Evolutionary conservation across 2,329 filamentous ascomycete genomes (phyloP).

Genomic region (Pseudogymnoascus sp.): DNA sequence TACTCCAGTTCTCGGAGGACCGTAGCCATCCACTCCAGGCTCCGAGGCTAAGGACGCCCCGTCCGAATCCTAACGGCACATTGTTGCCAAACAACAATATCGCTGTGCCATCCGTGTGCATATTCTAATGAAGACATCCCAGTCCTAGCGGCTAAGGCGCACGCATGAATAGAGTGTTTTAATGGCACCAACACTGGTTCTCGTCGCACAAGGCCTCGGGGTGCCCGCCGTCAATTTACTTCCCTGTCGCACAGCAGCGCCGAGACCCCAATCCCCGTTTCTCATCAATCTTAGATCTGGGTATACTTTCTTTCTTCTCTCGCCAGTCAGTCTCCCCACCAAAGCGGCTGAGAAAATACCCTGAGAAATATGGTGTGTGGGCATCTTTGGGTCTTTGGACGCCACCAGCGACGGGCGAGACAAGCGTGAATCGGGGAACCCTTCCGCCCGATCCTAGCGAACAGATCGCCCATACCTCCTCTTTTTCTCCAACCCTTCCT

Average conservation of each 20-base stretch:
- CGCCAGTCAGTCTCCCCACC: background rate
- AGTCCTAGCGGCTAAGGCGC: background rate
- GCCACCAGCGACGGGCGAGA: background rate
- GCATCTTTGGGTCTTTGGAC: background rate
- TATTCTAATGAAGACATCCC: background rate
- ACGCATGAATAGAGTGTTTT: background rate
- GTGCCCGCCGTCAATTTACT: background rate
- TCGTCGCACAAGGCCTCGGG: background rate
- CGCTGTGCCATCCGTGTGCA: background rate
- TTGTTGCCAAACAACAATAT: background rate
- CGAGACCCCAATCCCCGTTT: background rate
- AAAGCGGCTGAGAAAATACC: background rate
- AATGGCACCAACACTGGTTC: background rate
- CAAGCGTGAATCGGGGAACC: background rate
- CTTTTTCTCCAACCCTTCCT: background rate
- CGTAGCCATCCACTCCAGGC: background rate
- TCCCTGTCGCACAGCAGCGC: conserved; percentile 2
- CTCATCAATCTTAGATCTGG: background rate
- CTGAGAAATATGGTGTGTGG: background rate
- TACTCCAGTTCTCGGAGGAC: background rate
- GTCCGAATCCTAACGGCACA: background rate
- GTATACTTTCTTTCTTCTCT: background rate
- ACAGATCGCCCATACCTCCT: background rate
- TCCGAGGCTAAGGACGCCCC: background rate
- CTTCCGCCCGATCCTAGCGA: conserved; percentile 6